Percentiles rank a stretch among this genome's conserved stretches.
phyloP scores from a whole-genome alignment of 2,329 filamentous ascomycete genomes.

The Westerdykella aurantiaca region DNA sequence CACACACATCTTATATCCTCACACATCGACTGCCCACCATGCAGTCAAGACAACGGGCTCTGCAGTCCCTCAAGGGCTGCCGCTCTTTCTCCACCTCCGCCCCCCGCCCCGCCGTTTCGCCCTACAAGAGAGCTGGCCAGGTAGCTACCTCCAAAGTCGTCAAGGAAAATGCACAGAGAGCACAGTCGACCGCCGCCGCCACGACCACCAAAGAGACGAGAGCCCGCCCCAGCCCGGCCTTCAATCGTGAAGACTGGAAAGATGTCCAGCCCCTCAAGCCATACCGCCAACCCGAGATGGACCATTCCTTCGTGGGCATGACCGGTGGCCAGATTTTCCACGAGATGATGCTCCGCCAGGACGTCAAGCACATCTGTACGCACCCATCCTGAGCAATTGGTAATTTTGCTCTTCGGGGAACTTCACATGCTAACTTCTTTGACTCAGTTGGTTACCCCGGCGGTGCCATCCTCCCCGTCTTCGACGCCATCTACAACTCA shows the following conservation, averaged over 20 bases:
- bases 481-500: slow-evolving; percentile 98
- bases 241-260: slow-evolving; percentile 44
- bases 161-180: slow-evolving; percentile 38
- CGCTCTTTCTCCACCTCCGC: slow-evolving; percentile 43
- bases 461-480: slow-evolving; percentile 93
- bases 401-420: not conserved
- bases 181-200: slow-evolving; percentile 38
- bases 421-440: slow-evolving; percentile 6
- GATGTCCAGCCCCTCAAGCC: slow-evolving; percentile 44
- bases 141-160: slow-evolving; percentile 23
- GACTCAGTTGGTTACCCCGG: slow-evolving; percentile 66
- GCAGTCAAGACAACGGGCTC: slow-evolving; percentile 34
- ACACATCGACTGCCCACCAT: slow-evolving; percentile 16
- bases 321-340: slow-evolving; percentile 96
- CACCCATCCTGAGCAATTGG: slow-evolving; percentile 24
- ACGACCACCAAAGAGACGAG: slow-evolving; percentile 28
- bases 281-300: slow-evolving; percentile 46
- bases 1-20: not conserved
- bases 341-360: slow-evolving; percentile 95
- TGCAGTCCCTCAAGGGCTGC: slow-evolving; percentile 30
- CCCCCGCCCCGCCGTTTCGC: slow-evolving; percentile 39
- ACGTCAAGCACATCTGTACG: slow-evolving; percentile 91
- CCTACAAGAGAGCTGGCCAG: slow-evolving; percentile 37
- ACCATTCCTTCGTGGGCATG: slow-evolving; percentile 76
- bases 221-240: slow-evolving; percentile 43